Evolutionary conservation across 108 stramenopile genomes (phyloP).

Genomic region (Pseudonitzschia multistriata): DNA sequence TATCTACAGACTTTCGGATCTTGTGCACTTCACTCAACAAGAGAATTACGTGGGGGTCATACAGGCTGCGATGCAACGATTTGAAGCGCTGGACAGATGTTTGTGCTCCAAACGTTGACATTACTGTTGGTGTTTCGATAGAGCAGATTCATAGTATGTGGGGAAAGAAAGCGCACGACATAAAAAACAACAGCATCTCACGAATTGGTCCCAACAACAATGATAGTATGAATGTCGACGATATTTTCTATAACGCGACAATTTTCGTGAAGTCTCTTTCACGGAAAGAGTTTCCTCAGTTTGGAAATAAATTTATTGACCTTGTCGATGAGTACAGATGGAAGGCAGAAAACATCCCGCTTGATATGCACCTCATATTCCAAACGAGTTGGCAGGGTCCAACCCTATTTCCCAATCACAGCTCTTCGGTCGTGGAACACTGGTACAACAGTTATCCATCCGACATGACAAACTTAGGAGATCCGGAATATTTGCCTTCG

Average conservation of each 20-base stretch:
- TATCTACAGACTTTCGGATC: constrained; percentile 1
- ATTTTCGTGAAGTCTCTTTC: constrained; percentile 10
- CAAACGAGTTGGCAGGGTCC: constrained; percentile 11
- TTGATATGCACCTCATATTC: constrained; percentile 7
- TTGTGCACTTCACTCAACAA: constrained; percentile 9
- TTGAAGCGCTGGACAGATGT: constrained; percentile 2
- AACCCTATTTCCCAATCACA: constrained; percentile 4
- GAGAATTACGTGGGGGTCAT: constrained; percentile 8
- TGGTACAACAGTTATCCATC: constrained; percentile 23
- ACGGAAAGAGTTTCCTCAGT: constrained; percentile 2
- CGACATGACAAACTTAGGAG: neutral
- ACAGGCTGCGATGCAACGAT: constrained; percentile 15
- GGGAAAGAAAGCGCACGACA: constrained; percentile 1
- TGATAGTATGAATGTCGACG: neutral
- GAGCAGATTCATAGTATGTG: neutral
- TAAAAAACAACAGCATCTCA: neutral
- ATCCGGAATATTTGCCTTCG: constrained; percentile 14
- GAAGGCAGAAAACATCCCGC: neutral
- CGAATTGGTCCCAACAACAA: neutral
- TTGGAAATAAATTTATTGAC: constrained; percentile 17
- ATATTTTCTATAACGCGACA: constrained; percentile 8
- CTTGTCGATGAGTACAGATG: constrained; percentile 11
- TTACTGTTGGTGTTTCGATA: constrained; percentile 14
- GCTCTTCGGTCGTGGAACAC: constrained; percentile 5
- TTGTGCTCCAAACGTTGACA: constrained; percentile 10